Base-by-base conservation (phyloP, 192 early-diverging fungal species). In the Endogone sp. region DNA sequence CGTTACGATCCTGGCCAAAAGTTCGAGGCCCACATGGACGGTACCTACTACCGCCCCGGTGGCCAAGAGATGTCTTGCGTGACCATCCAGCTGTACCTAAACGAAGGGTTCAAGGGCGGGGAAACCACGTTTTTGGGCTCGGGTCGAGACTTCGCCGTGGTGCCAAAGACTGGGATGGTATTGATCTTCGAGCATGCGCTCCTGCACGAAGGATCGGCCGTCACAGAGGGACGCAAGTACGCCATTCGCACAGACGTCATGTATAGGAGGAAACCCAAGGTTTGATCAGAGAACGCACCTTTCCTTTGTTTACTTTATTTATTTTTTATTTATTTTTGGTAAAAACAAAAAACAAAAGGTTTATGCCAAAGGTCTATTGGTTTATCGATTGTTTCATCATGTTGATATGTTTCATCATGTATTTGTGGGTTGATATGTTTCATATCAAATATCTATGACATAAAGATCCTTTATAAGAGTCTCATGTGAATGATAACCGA, bases 51-150 rank as follows among this genome's bases (percentile, higher is more conserved):
- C 37, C 37, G 37, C 13, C 37, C 37, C 8, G 79, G 81, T 61
- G 80, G 78, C 3, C 76, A 69, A 6, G 72, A 81, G 62, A 59
- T 29, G 28, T 64, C 63, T 2, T 64, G 58, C n/a, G 24, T 84
- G 21, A 81, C 82, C 8, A 31, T 84, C 22, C 78, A 79, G 37
- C 71, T 85, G 22, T 82, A 81, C 65, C 65, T 83, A 25, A 82
- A 83, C 28, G 73, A 79, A 23, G 81, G 62, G 1, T 79, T 74
- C 58, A 68, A 66, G 26, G 85, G 83, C 57, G 85, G 85, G 0
- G 77, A 65, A 29, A 83, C 82, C 20, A 75, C 74, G 0, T 83
- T 83, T 24, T 57, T 75, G 68, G 69, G 31, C 63, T 56, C 26
- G 49, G 63, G 55, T 72, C 62, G 76, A 29, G 57, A 23, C 22